Conservation (phyloP, 169 alveolate genomes). For the Eimeria praecox region DNA sequence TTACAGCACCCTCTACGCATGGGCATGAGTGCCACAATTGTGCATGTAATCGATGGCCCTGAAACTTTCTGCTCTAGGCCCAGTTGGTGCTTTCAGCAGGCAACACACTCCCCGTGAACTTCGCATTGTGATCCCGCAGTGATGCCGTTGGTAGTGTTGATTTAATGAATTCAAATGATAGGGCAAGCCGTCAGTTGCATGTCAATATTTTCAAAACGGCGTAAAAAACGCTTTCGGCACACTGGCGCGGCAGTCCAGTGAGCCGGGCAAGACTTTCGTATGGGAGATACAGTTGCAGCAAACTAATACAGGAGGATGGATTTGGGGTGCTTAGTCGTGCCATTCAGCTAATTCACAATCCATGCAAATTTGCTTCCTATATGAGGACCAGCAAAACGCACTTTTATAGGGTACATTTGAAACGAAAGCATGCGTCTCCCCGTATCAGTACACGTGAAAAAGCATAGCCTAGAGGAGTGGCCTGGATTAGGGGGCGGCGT, state of each 20-base stretch:
- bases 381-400: neutral
- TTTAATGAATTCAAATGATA: neutral
- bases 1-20: neutral
- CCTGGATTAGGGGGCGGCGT: neutral
- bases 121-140: neutral
- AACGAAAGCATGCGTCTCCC: neutral
- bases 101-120: neutral
- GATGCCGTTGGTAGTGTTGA: neutral
- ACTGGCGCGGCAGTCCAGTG: slow-evolving; percentile 5
- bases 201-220: neutral
- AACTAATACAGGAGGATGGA: neutral
- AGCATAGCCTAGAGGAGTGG: neutral
- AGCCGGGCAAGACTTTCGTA: neutral
- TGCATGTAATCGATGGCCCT: too few relatives aligned
- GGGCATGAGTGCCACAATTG: neutral
- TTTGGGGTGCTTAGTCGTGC: neutral
- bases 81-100: neutral
- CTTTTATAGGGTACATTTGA: neutral
- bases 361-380: neutral
- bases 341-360: neutral
- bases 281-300: neutral
- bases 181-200: neutral
- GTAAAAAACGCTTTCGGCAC: neutral
- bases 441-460: neutral
- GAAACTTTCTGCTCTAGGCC: too few relatives aligned